phyloP scores from a whole-genome alignment of 1,139 yeast species.

The Yamadazyma atmosphaerica region DNA sequence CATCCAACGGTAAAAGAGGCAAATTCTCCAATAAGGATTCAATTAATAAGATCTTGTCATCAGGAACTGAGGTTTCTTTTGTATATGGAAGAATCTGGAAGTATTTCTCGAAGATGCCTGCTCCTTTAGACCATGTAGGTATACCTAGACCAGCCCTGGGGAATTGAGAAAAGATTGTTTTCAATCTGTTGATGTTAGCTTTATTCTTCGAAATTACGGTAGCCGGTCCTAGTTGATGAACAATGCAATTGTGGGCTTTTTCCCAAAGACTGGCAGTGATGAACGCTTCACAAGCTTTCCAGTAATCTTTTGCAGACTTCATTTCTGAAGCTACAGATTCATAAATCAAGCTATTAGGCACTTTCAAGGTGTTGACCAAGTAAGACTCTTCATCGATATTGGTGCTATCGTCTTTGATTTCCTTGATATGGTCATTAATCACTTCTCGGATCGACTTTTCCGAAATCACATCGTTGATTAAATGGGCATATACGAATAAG shows the following conservation, averaged over 20 bases:
- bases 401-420: constrained; percentile 29
- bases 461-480: constrained; percentile 44
- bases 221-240: constrained; percentile 66
- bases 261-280: constrained; percentile 60
- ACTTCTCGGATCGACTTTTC: constrained; percentile 41
- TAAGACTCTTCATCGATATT: constrained; percentile 32
- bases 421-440: constrained; percentile 47
- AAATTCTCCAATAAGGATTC: constrained; percentile 44
- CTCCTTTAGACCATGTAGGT: constrained; percentile 60
- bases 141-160: constrained; percentile 44
- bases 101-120: constrained; percentile 56
- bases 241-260: constrained; percentile 63
- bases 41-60: constrained; percentile 15
- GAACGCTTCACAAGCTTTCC: constrained; percentile 62
- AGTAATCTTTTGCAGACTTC: constrained; percentile 44
- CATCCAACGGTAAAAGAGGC: constrained; percentile 33
- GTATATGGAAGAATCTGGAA: constrained; percentile 24
- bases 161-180: constrained; percentile 44
- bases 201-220: constrained; percentile 51
- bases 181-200: constrained; percentile 33
- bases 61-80: constrained; percentile 5
- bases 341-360: constrained; percentile 49
- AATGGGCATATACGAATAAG: constrained; percentile 57
- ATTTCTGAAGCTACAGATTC: constrained; percentile 52
- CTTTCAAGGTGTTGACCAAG: constrained; percentile 32